A percentile compares a stretch with the other conserved stretches of the same genome.
These are phyloP conservation scores for Hypholoma sublateritium DNA, from an alignment of 768 basidiomycete species.

Conservation along the genomic window DNA sequence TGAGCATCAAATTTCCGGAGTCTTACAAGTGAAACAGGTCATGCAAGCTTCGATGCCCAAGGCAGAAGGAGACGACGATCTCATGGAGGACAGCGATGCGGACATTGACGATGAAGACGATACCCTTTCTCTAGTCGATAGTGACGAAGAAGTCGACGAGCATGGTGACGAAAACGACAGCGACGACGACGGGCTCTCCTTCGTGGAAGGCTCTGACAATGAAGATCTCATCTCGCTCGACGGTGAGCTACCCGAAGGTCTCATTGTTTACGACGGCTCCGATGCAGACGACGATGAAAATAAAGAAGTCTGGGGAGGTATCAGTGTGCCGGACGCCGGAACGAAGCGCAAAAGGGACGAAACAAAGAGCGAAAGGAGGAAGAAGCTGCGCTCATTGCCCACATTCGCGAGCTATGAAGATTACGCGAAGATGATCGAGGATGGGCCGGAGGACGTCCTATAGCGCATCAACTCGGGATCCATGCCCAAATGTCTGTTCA, in stretches of 20 bases:
- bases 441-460: constrained; percentile 67
- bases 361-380: constrained; percentile 48
- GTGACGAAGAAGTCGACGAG: constrained; percentile 31
- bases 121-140: constrained; percentile 24
- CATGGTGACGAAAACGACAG: constrained; percentile 4
- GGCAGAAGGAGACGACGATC: constrained; percentile 45
- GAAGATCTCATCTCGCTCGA: constrained; percentile 67
- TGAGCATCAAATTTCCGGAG: constrained; percentile 2
- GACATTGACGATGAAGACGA: constrained; percentile 30
- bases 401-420: constrained; percentile 89
- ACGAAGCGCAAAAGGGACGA: constrained; percentile 49
- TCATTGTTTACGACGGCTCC: constrained; percentile 62
- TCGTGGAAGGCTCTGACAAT: constrained; percentile 68
- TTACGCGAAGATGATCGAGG: constrained; percentile 83
- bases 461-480: constrained; percentile 15
- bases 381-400: constrained; percentile 67
- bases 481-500: not conserved
- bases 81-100: constrained; percentile 39
- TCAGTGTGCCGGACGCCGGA: constrained; percentile 26
- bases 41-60: constrained; percentile 88
- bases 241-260: constrained; percentile 51
- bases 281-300: constrained; percentile 41
- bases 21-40: constrained; percentile 45
- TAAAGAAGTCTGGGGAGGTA: constrained; percentile 58
- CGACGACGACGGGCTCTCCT: constrained; percentile 47